Evolutionary conservation across 352 stramenopile species (phyloP), one percentile per base, ranked within the genome.

Genomic region (Sclerospora graminicola): DNA sequence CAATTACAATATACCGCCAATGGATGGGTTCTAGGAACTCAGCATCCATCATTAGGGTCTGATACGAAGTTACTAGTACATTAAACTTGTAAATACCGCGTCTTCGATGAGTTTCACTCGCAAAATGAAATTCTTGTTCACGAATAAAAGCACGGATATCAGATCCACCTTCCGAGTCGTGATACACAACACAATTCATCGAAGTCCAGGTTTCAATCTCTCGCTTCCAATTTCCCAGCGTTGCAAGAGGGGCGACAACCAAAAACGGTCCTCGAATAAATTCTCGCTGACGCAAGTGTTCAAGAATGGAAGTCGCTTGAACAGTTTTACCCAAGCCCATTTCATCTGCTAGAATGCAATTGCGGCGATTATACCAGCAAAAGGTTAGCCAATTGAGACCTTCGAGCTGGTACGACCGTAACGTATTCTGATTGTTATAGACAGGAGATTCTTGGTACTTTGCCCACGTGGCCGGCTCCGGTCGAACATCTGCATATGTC

Each of bases 101-200:
- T 30, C 62, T 66, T 19, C 69, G 70, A 64, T 89, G 84, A 31
- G 50, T 48, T 61, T 95, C 72, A 15, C 80, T 79, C 35, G 91
- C 70, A 65, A 96, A 99, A 29, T 94, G 85, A 40, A 98, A 99
- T 67, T 99, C 97, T 41, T 97, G 81, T 54, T 98, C 76, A 5
- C 95, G 84, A 45, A 98, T 97, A 21, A 96, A 81, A 14, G 85
- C 70, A 11, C 97, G 78, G 15, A 86, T 90, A 45, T 98, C 91
- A 4, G 73, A 76, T 13, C 84, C 86, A 20, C 84, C 83, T 16
- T 95, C 89, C 11, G 81, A 96, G 34, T 98, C 97, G 62, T 99
- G 96, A 50, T 99, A 99, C 4, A 99, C 85, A 30, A 99, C 85
- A 36, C 94, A 98, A 58, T 99, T 99, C 59, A 99, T 92, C 41